Percentiles rank a stretch among this genome's conserved stretches.
These are phyloP conservation scores for Botrytis porri DNA, from an alignment of 2,329 filamentous ascomycete genomes.

Conservation along the genomic window DNA sequence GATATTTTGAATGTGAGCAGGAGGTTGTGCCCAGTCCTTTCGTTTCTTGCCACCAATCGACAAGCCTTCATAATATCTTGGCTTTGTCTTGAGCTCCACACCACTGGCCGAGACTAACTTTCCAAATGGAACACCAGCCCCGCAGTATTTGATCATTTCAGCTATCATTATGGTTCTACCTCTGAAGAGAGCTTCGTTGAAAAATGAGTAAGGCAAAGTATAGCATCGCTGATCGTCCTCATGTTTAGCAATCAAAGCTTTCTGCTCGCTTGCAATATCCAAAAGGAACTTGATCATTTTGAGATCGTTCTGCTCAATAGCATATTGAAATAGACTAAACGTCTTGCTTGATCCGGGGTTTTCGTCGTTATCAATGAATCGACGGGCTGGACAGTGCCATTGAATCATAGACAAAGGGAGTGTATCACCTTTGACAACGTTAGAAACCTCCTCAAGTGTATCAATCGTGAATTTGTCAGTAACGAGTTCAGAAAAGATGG, in stretches of 20 bases:
- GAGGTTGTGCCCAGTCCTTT: conserved; percentile 69
- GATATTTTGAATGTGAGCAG: conserved; percentile 48
- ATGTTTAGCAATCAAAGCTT: conserved; percentile 30
- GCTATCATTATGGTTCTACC: conserved; percentile 57
- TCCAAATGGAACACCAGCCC: conserved; percentile 67
- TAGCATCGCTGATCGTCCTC: conserved; percentile 33
- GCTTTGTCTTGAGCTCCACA: conserved; percentile 59
- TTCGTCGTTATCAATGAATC: conserved; percentile 33
- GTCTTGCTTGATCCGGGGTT: background rate
- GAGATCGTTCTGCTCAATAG: conserved; percentile 30
- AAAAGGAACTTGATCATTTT: conserved; percentile 35
- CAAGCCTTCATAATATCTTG: conserved; percentile 73
- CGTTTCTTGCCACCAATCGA: conserved; percentile 73
- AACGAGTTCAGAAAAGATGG: conserved; percentile 54
- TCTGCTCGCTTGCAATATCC: conserved; percentile 30
- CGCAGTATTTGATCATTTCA: conserved; percentile 62
- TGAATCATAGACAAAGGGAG: conserved; percentile 54
- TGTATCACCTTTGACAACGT: conserved; percentile 62
- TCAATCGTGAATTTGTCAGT: conserved; percentile 72
- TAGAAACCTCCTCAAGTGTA: conserved; percentile 66
- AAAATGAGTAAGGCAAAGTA: conserved; percentile 38
- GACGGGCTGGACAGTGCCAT: conserved; percentile 39
- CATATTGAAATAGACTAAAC: conserved; percentile 24
- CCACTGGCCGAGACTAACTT: conserved; percentile 64
- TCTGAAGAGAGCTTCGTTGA: conserved; percentile 44